phyloP scores from a whole-genome alignment of 306 rosid species.

The Vicia faba region DNA sequence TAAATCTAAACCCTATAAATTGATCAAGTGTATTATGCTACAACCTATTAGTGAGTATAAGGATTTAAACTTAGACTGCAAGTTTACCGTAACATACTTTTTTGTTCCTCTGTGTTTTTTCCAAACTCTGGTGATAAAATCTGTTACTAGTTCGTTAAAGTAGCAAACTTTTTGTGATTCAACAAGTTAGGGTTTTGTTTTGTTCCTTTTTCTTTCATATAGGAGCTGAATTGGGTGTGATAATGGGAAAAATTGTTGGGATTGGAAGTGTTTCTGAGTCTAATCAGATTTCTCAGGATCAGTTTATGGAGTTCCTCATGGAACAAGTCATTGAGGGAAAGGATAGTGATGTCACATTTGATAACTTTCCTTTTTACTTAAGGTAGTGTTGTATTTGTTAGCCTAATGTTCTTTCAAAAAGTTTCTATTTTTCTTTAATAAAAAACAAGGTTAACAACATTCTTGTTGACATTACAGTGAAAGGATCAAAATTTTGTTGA shows the following conservation, averaged over 20 bases:
- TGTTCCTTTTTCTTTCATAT: too few species aligned
- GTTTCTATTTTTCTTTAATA: not conserved
- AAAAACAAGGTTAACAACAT: constrained; percentile 12
- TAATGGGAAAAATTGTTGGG: constrained; percentile 66
- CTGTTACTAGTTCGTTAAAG: too few species aligned
- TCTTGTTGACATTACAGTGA: constrained; percentile 50
- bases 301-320: constrained; percentile 61
- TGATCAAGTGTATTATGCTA: too few species aligned
- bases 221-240: constrained; percentile 47
- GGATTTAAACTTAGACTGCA: too few species aligned
- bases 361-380: constrained; percentile 71
- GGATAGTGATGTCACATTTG: constrained; percentile 54
- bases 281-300: too few species aligned
- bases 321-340: constrained; percentile 61
- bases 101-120: too few species aligned
- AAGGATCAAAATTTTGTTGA: constrained; percentile 61
- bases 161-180: not conserved
- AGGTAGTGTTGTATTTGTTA: constrained; percentile 44
- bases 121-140: too few species aligned
- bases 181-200: not conserved
- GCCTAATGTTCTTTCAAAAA: not conserved
- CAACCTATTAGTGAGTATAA: too few species aligned
- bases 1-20: too few species aligned
- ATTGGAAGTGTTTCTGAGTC: constrained; percentile 46
- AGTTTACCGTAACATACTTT: too few species aligned